These are phyloP conservation scores for Hypoxylon sp. DNA, from an alignment of 2,329 filamentous ascomycete species.

Conservation along the genomic window DNA sequence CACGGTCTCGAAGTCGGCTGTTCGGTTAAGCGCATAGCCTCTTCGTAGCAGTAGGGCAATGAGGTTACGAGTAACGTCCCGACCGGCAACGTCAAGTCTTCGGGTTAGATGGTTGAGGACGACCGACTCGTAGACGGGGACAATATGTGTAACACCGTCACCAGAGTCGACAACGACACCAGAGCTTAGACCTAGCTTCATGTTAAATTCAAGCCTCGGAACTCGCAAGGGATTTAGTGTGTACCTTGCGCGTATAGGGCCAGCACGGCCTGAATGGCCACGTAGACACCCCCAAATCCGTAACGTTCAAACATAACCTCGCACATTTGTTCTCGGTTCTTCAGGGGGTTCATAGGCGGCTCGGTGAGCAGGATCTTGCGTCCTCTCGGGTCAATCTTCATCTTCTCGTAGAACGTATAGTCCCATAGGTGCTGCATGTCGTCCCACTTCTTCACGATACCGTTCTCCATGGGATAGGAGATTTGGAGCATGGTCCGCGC, in stretches of 20 bases:
- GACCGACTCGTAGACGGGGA: slow-evolving; percentile 97
- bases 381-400: slow-evolving; percentile 89
- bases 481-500: slow-evolving; percentile 98
- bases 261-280: slow-evolving; percentile 96
- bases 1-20: slow-evolving; percentile 98
- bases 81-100: slow-evolving; percentile 92
- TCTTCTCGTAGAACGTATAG: slow-evolving; percentile 98
- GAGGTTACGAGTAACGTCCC: slow-evolving; percentile 98
- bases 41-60: slow-evolving; percentile 94
- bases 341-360: slow-evolving; percentile 96
- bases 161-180: slow-evolving; percentile 99
- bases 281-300: slow-evolving; percentile 95
- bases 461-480: slow-evolving; percentile 99
- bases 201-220: slow-evolving; percentile 13
- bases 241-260: slow-evolving; percentile 95
- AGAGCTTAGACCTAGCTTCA: slow-evolving; percentile 77
- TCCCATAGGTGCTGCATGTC: slow-evolving; percentile 99
- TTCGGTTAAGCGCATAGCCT: slow-evolving; percentile 97
- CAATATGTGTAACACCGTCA: slow-evolving; percentile 98
- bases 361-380: slow-evolving; percentile 98
- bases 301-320: slow-evolving; percentile 99
- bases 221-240: slow-evolving; percentile 35
- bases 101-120: slow-evolving; percentile 97
- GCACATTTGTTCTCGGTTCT: slow-evolving; percentile 97
- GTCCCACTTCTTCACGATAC: slow-evolving; percentile 99